phyloP scores from a whole-genome alignment of 352 stramenopile species.

The Saprolegnia diclina region DNA sequence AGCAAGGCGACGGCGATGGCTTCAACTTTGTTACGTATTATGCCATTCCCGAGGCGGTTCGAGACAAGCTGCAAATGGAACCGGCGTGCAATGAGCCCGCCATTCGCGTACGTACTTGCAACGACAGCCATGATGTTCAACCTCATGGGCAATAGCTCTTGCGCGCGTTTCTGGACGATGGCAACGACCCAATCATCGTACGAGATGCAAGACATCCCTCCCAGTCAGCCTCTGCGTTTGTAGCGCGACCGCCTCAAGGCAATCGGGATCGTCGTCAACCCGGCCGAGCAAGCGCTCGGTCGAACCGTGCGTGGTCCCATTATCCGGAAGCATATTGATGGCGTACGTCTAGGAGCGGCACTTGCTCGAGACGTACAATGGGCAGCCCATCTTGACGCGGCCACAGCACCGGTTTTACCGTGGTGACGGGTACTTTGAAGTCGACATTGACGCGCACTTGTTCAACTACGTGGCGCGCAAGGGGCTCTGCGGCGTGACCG shows the following conservation, averaged over 20 bases:
- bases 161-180: slow-evolving; percentile 40
- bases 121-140: no score
- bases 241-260: slow-evolving; percentile 78
- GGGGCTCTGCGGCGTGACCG: slow-evolving; percentile 58
- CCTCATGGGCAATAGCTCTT: slow-evolving; percentile 32
- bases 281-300: slow-evolving; percentile 58
- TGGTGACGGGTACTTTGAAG: slow-evolving; percentile 70
- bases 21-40: slow-evolving; percentile 84
- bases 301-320: slow-evolving; percentile 32
- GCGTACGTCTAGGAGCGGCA: slow-evolving; percentile 38
- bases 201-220: no score
- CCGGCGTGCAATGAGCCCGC: slow-evolving; percentile 40
- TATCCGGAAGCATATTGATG: neutral
- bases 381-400: slow-evolving; percentile 70
- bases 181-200: slow-evolving; percentile 32
- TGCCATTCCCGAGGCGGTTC: slow-evolving; percentile 48
- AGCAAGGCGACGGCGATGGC: slow-evolving; percentile 57
- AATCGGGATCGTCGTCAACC: slow-evolving; percentile 75
- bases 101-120: slow-evolving; percentile 31
- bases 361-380: slow-evolving; percentile 78
- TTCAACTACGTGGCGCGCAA: slow-evolving; percentile 82
- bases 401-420: slow-evolving; percentile 72
- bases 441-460: slow-evolving; percentile 74
- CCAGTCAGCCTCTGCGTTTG: neutral
- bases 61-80: slow-evolving; percentile 43